Evolutionary conservation across 2,329 filamentous ascomycete genomes (phyloP), one percentile per base, ranked within the genome.

Genomic region (Aspergillus spinulosporus): DNA sequence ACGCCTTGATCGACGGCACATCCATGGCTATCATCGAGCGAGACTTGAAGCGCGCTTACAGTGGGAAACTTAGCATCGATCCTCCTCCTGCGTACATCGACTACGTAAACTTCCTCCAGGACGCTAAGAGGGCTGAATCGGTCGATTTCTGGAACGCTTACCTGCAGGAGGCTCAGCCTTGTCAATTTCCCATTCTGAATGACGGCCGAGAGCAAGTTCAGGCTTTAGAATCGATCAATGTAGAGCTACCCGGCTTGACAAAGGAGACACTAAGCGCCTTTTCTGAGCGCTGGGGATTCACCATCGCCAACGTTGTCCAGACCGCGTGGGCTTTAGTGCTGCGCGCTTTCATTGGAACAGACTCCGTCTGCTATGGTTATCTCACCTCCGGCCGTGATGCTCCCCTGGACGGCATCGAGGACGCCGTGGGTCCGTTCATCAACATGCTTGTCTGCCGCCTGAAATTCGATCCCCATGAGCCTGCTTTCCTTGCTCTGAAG

Each of bases 381-480:
- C 45, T 54, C 11, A 48, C 45, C 28, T 54, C 52, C 3, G 52
- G 52, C 26, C 52, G 52, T 36, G 52, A 54, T 39, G 39, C 32
- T 44, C 44, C 44, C 9, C 7, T 47, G 4, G 8, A 12, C 28
- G 44, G 40, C 1, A 32, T 32, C 14, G 29, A 37, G 8, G 15
- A 12, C n/a, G 6, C 21, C 39, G 28, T 31, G 11, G 52, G 52
- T n/a, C 43, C 52, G 11, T 32, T 54, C n/a, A 54, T 48, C 37
- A 54, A 54, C 44, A 43, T 54, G 45, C 39, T 54, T 26, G 28
- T 49, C 21, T 43, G 40, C 21, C 26, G 26, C 26, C 26, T 28
- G 26, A 28, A 28, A 4, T 28, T 28, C 26, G 26, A 28, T 28
- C 26, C 26, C 26, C 26, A 28, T 28, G 26, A 28, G 26, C 26